These are phyloP conservation scores for Lepidium africanum DNA, from an alignment of 345 rosid species.

Conservation along the genomic window DNA sequence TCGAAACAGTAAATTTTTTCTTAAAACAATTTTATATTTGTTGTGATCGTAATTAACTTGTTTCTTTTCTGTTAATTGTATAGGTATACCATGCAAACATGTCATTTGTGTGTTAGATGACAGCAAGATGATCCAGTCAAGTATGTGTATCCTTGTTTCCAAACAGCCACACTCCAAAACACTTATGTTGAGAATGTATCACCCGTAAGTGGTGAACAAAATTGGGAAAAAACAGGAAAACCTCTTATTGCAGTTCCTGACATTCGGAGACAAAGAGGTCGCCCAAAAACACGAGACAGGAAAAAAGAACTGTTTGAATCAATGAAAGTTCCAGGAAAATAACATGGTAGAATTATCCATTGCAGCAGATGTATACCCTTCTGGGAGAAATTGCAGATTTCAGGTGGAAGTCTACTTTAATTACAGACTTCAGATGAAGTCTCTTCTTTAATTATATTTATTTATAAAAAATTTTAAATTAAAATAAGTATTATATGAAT, in stretches of 20 bases:
- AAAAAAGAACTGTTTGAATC: not conserved
- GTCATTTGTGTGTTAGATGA: not conserved
- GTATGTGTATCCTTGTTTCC: not conserved
- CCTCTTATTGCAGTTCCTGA: not conserved
- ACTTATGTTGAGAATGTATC: not conserved
- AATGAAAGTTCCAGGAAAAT: not conserved
- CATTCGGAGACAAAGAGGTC: not conserved
- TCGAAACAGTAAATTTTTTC: too few relatives aligned
- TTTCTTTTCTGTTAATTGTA: not conserved
- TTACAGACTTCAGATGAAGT: too few relatives aligned
- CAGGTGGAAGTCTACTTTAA: too few relatives aligned
- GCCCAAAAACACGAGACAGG: not conserved
- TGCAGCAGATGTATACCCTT: not conserved
- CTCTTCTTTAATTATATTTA: too few relatives aligned
- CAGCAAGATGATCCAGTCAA: not conserved
- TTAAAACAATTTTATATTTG: too few relatives aligned
- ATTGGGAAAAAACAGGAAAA: not conserved
- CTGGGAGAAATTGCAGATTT: too few relatives aligned
- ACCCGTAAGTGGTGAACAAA: not conserved
- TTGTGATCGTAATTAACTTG: too few relatives aligned
- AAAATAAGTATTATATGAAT: too few relatives aligned
- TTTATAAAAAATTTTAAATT: too few relatives aligned
- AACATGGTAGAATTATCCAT: not conserved
- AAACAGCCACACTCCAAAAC: too few relatives aligned
- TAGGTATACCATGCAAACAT: not conserved